Base-by-base conservation (phyloP, 2,329 filamentous ascomycete genomes). In the Sporothrix curviconia region DNA sequence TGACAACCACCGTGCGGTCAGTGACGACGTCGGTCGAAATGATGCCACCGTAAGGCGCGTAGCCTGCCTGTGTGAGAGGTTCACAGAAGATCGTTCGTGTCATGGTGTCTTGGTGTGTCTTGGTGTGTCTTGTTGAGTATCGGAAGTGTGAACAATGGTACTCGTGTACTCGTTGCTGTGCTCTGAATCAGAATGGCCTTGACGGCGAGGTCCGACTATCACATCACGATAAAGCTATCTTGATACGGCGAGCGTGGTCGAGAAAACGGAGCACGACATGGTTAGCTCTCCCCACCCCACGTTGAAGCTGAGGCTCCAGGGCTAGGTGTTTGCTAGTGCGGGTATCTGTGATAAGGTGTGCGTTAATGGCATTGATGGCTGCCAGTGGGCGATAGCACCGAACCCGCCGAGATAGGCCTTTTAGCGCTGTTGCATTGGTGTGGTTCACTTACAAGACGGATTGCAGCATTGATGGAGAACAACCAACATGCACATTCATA, bases 21-120 rank as follows among this genome's bases (percentile, higher is more conserved):
- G 42, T 55, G 8, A 58, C 56, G 17, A 58, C 43, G 11, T 58
- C 56, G 17, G 56, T 55, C 36, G 50, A 55, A 37, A 55, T 58
- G 28, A 58, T 15, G 30, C 56, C 56, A 28, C 56, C 51, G 7
- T 43, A 58, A 1, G 51, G 34, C 1, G 56, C 50, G n/a, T 50
- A 58, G n/a, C 8, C 51, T 15, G 43, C 50, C 14, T 17, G 12
- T 11, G 51, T 51, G 3, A 58, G 36, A 15, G 51, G 43, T 44
- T 55, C 9, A 17, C 56, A 58, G 19, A 34, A 36, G 11, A 58
- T 22, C 2, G 56, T 51, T 19, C n/a, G 56, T 12, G 51, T 22
- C 51, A 55, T 55, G 8, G n/a, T 57, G 25, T 2, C 3, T 3
- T 36, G 6, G 7, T 17, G 25, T 22, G n/a, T 36, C 4, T 47